These are phyloP conservation scores for Cystobasidium ongulense DNA, from an alignment of 768 basidiomycete species.

Conservation along the genomic window DNA sequence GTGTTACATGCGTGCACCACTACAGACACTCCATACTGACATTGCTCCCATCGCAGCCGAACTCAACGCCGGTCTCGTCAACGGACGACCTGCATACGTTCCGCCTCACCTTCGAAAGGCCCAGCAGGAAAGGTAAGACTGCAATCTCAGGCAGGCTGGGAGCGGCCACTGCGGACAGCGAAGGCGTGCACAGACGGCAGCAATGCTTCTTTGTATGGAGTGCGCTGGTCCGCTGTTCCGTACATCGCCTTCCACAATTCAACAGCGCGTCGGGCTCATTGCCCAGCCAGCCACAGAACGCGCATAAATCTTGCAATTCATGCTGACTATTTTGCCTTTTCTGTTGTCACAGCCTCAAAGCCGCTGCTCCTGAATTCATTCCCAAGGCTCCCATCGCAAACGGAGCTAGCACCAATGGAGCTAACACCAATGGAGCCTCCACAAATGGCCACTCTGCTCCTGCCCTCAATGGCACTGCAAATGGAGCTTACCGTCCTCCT, in stretches of 20 bases:
- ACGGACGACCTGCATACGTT: conserved; percentile 20
- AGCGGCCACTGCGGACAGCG: neutral
- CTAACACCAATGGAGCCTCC: neutral
- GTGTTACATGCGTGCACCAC: neutral
- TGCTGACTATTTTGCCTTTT: neutral
- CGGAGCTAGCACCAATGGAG: neutral
- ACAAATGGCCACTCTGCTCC: conserved; percentile 7
- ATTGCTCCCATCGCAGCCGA: neutral
- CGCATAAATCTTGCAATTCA: neutral
- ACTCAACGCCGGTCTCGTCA: no score
- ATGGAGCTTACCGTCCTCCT: conserved; percentile 5
- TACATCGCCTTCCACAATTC: neutral
- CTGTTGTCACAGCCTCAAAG: neutral
- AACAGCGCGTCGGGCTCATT: neutral
- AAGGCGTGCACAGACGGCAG: no score
- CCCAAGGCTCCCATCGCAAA: neutral
- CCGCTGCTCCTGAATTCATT: neutral
- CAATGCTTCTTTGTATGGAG: no score
- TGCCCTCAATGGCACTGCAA: neutral
- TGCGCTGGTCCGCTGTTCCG: neutral
- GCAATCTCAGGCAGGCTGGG: neutral
- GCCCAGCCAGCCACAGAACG: neutral
- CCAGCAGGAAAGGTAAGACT: conserved; percentile 4
- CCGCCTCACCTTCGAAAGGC: conserved; percentile 25
- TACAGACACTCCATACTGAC: neutral